Base-by-base conservation (phyloP, 2,329 filamentous ascomycete species). In the Knufia petricola region DNA sequence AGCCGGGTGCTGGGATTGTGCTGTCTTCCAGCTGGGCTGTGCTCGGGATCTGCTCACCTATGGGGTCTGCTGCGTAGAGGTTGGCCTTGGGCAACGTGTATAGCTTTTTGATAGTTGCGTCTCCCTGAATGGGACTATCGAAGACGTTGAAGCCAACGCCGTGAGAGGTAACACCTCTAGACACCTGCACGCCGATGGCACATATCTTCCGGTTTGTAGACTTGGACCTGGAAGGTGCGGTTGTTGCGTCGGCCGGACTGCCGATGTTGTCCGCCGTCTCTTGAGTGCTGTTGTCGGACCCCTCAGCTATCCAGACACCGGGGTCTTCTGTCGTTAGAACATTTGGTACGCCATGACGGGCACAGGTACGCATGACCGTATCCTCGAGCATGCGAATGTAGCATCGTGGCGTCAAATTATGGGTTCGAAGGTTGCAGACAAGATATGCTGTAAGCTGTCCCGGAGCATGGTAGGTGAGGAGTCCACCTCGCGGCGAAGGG, bases 361-460 rank as follows among this genome's bases (percentile, higher is more conserved):
- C 64, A 24, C 92, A 77, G 0, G 82, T 74, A 4, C 76, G 74
- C 32, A 87, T 84, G 1, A 94, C 82, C 0, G 79, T 81, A 52
- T 81, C 74, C 64, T 98, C 89, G 1, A 98, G 74, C 26, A 88
- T 66, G 30, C 79, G 75, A 4, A 94, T 84, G 66, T 94, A 95
- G 52, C 77, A 78, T 15, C 86, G 73, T 10, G 92, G 83, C 3
- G 77, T 81, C 17, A 92, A 70, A 0, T 69, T 68, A 55, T 87
- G 77, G 9, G 77, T 73, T 48, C 78, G 79, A 49, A 96, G 75
- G 64, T 95, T 87, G n/a, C 94, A 64, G 44, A 95, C 79, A 2
- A 90, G 87, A 72, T 94, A 98, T n/a, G 89, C 79, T 30, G 95
- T 85, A 42, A 94, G 69, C 64, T 98, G 92, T 0, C 90, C 90